Evolutionary conservation across 1,139 yeast species (phyloP).

Genomic region (Hansenula lynferdii): DNA sequence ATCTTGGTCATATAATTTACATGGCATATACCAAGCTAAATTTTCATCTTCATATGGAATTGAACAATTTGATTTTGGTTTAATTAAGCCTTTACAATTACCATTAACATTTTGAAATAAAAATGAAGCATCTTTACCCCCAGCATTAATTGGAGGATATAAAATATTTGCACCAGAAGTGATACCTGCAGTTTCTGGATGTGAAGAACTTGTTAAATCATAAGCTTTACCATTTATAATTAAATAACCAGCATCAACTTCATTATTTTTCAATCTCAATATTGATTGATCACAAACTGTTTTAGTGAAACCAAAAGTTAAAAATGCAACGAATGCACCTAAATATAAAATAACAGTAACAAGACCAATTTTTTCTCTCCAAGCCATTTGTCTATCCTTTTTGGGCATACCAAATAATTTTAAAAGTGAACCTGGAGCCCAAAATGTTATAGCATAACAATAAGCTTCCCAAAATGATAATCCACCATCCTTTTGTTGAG

Average conservation of each 20-base stretch:
- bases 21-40: slow-evolving; percentile 96
- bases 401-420: slow-evolving; percentile 72
- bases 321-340: slow-evolving; percentile 77
- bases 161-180: slow-evolving; percentile 61
- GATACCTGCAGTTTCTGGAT: slow-evolving; percentile 80
- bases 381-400: slow-evolving; percentile 83
- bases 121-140: slow-evolving; percentile 85
- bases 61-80: slow-evolving; percentile 63
- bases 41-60: slow-evolving; percentile 62
- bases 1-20: slow-evolving; percentile 63
- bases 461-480: slow-evolving; percentile 76
- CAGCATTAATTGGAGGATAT: slow-evolving; percentile 84
- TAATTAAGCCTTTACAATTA: slow-evolving; percentile 76
- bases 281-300: slow-evolving; percentile 65
- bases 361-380: slow-evolving; percentile 94
- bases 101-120: slow-evolving; percentile 95
- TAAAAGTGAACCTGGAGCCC: slow-evolving; percentile 84
- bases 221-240: slow-evolving; percentile 81
- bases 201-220: slow-evolving; percentile 63
- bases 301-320: slow-evolving; percentile 88
- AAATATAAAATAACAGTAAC: slow-evolving; percentile 67
- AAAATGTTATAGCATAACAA: slow-evolving; percentile 76
- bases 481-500: slow-evolving; percentile 19
- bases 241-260: slow-evolving; percentile 55
- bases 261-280: slow-evolving; percentile 51